Percentiles rank a stretch among this genome's conserved stretches.
Evolutionary conservation across 2,329 filamentous ascomycete genomes (phyloP).

Genomic region (Thelonectria discophora): DNA sequence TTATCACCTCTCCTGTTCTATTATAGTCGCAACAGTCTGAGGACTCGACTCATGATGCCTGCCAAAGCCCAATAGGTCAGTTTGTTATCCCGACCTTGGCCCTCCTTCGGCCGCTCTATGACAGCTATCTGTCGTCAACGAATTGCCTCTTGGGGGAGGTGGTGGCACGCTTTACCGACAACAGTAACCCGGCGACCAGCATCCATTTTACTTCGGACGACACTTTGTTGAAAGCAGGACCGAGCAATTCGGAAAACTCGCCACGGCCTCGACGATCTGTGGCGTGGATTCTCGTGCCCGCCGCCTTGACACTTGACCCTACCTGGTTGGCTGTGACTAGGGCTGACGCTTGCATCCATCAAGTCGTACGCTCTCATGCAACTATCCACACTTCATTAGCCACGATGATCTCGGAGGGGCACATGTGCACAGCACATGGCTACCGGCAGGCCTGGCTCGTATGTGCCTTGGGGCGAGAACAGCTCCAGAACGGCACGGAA

Average conservation of each 20-base stretch:
- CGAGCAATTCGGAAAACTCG: slow-evolving; percentile 5
- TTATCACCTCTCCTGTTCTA: slow-evolving; percentile 33
- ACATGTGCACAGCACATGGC: slow-evolving; percentile 17
- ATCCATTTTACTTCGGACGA: slow-evolving; percentile 34
- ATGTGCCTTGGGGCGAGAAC: not conserved
- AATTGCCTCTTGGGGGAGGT: slow-evolving; percentile 23
- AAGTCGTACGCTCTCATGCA: slow-evolving; percentile 13
- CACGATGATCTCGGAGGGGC: slow-evolving; percentile 11
- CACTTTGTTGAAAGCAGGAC: slow-evolving; percentile 26
- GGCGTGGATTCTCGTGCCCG: not conserved
- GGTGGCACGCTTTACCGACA: slow-evolving; percentile 29
- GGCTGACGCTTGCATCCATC: slow-evolving; percentile 16
- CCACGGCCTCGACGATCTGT: slow-evolving; percentile 6
- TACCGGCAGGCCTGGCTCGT: slow-evolving; percentile 14
- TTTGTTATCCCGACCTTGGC: slow-evolving; percentile 25
- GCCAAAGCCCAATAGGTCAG: slow-evolving; percentile 29
- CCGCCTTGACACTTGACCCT: slow-evolving; percentile 9
- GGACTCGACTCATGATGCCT: slow-evolving; percentile 40
- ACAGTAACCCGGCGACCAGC: slow-evolving; percentile 26
- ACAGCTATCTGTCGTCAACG: slow-evolving; percentile 23
- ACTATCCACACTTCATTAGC: slow-evolving; percentile 4
- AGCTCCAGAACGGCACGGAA: slow-evolving; percentile 3
- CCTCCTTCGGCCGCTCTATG: slow-evolving; percentile 20
- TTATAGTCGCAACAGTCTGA: slow-evolving; percentile 32
- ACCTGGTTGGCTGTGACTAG: slow-evolving; percentile 15